These are phyloP conservation scores for Coelastrella sp. DNA, from an alignment of 139 green algal genomes.

Conservation along the genomic window DNA sequence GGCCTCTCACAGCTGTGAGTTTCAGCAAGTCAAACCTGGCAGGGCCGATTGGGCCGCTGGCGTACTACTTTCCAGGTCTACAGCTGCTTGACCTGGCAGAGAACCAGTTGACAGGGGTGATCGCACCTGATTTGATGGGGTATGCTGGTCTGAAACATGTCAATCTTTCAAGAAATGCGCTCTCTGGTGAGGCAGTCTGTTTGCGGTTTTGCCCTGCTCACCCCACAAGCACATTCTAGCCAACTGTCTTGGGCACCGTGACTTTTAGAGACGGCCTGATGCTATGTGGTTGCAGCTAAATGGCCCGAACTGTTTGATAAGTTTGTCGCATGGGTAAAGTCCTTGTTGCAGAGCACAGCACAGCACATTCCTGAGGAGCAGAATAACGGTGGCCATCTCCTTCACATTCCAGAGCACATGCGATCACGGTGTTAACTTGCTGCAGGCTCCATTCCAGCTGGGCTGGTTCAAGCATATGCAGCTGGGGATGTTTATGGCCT, in stretches of 20 bases:
- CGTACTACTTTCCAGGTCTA: conserved; percentile 20
- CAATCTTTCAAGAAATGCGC: not conserved
- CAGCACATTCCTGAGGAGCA: too few relatives aligned
- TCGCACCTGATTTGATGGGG: conserved; percentile 6
- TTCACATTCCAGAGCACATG: too few relatives aligned
- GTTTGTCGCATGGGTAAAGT: too few relatives aligned
- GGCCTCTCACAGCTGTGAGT: conserved; percentile 6
- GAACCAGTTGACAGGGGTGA: conserved; percentile 40
- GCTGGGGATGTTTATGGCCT: not conserved
- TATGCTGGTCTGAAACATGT: not conserved
- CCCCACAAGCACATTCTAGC: too few relatives aligned
- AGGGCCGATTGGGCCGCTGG: not conserved
- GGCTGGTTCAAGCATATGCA: not conserved
- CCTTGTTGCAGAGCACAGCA: too few relatives aligned
- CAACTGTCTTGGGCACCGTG: too few relatives aligned
- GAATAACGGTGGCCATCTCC: too few relatives aligned
- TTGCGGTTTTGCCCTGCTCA: too few relatives aligned
- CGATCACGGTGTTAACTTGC: too few relatives aligned
- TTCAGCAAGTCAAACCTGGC: not conserved
- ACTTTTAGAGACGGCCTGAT: too few relatives aligned
- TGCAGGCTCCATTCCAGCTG: not conserved
- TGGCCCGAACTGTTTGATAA: too few relatives aligned
- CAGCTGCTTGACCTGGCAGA: conserved; percentile 23
- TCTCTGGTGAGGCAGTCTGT: conserved; percentile 4
- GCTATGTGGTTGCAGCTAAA: too few relatives aligned